A percentile compares a stretch with the other conserved stretches of the same genome.
Evolutionary conservation across 495 filamentous ascomycete genomes (phyloP).

Genomic region (Penicillium paxilli): DNA sequence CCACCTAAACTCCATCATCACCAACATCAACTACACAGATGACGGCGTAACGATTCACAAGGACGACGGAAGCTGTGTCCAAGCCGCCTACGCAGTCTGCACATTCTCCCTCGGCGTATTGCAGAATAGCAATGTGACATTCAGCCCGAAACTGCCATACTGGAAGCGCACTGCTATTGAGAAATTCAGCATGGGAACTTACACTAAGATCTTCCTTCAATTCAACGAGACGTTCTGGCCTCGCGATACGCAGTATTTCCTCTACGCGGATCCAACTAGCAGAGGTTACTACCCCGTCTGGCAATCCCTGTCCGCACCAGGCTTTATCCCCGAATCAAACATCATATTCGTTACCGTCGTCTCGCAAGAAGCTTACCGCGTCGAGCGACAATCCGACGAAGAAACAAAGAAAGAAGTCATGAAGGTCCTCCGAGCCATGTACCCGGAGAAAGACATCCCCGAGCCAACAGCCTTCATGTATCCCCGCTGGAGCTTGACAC

Average conservation of each 20-base stretch:
- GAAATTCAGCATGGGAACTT: constrained; percentile 71
- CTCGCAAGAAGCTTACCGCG: constrained; percentile 56
- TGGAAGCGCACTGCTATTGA: constrained; percentile 70
- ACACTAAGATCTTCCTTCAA: constrained; percentile 78
- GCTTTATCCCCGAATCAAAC: constrained; percentile 62
- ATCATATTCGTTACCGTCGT: constrained; percentile 75
- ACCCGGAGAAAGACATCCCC: constrained; percentile 57
- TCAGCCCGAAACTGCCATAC: constrained; percentile 59
- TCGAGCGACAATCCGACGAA: constrained; percentile 64
- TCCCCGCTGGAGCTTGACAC: constrained; percentile 65
- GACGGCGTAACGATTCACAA: constrained; percentile 58
- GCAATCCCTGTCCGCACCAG: constrained; percentile 61
- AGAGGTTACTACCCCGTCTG: constrained; percentile 72
- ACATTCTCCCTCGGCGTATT: constrained; percentile 70
- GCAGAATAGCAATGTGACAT: constrained; percentile 61
- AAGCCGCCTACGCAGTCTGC: constrained; percentile 59
- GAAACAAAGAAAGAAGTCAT: constrained; percentile 61
- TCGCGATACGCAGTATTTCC: constrained; percentile 62
- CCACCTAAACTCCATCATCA: constrained; percentile 59
- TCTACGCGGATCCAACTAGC: constrained; percentile 63
- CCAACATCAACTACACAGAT: constrained; percentile 54
- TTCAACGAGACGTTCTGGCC: constrained; percentile 75
- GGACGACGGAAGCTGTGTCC: constrained; percentile 56
- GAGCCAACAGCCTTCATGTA: constrained; percentile 70
- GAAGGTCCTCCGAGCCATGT: constrained; percentile 65